phyloP scores from a whole-genome alignment of 805 yeast genomes.

The Millerozyma miso region DNA sequence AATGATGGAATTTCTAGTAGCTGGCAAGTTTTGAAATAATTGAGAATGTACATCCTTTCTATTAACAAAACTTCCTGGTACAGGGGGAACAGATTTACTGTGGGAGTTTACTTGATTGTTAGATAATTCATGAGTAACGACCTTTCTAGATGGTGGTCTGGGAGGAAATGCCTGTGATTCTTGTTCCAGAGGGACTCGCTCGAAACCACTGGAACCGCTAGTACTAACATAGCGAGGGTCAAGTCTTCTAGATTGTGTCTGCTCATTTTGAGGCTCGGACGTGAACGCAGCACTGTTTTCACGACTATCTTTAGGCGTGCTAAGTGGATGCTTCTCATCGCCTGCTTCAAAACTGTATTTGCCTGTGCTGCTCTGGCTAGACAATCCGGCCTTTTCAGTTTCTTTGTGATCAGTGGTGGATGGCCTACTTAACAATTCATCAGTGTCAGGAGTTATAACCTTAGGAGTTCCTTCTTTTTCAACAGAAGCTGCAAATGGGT shows the following conservation, averaged over 20 bases:
- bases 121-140: conserved; percentile 27
- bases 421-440: background rate
- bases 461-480: conserved; percentile 9
- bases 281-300: background rate
- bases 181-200: background rate
- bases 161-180: conserved; percentile 29
- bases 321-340: conserved; percentile 30
- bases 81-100: conserved; percentile 12
- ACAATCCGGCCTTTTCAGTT: conserved; percentile 7
- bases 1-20: conserved; percentile 30
- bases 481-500: conserved; percentile 6
- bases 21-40: conserved; percentile 42
- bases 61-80: conserved; percentile 26
- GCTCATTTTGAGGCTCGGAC: background rate
- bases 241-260: background rate
- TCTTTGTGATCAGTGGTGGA: background rate
- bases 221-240: background rate
- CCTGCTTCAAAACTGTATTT: conserved; percentile 40
- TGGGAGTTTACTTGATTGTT: conserved; percentile 10
- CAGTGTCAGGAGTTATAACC: conserved; percentile 5
- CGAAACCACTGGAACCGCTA: background rate
- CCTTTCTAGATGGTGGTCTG: conserved; percentile 57
- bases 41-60: conserved; percentile 44
- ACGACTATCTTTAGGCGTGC: conserved; percentile 1
- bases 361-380: conserved; percentile 16